Evolutionary conservation across 1,284 basidiomycete species (phyloP).

Genomic region (Cystobasidium sp.): DNA sequence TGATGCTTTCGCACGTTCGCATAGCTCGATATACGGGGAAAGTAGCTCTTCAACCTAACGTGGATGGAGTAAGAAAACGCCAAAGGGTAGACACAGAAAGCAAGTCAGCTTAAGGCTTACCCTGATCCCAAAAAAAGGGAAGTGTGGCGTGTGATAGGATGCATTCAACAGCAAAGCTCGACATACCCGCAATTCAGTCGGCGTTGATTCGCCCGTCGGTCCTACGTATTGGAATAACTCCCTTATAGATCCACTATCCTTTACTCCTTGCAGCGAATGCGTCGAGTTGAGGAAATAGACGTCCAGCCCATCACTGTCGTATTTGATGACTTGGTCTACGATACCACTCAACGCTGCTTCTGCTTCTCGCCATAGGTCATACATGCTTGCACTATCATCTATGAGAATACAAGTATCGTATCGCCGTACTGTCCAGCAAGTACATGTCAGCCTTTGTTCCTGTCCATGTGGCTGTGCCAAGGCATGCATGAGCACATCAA

Average conservation of each 20-base stretch:
- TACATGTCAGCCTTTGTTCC: conserved; percentile 32
- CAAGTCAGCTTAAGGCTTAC: no score
- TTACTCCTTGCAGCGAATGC: conserved; percentile 34
- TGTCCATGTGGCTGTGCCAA: background rate
- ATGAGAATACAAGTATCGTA: conserved; percentile 50
- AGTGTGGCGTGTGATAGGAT: background rate
- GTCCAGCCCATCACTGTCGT: conserved; percentile 52
- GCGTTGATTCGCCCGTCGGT: conserved; percentile 49
- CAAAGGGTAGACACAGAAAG: no score
- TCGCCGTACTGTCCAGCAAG: conserved; percentile 20
- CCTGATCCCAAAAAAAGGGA: no score
- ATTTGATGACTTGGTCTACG: conserved; percentile 47
- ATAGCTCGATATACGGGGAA: conserved; percentile 47
- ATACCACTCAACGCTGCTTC: conserved; percentile 49
- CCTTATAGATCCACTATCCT: conserved; percentile 41
- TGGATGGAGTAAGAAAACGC: background rate
- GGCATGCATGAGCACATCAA: background rate
- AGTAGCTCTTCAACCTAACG: conserved; percentile 49
- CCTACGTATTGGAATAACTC: conserved; percentile 47
- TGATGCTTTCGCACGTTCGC: conserved; percentile 44
- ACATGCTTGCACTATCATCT: conserved; percentile 51
- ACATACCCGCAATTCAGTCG: conserved; percentile 46
- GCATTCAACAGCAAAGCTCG: background rate
- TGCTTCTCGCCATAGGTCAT: conserved; percentile 50
- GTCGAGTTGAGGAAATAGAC: conserved; percentile 50